Conservation (phyloP, 2,329 filamentous ascomycete genomes). For the Xylaria sp. region DNA sequence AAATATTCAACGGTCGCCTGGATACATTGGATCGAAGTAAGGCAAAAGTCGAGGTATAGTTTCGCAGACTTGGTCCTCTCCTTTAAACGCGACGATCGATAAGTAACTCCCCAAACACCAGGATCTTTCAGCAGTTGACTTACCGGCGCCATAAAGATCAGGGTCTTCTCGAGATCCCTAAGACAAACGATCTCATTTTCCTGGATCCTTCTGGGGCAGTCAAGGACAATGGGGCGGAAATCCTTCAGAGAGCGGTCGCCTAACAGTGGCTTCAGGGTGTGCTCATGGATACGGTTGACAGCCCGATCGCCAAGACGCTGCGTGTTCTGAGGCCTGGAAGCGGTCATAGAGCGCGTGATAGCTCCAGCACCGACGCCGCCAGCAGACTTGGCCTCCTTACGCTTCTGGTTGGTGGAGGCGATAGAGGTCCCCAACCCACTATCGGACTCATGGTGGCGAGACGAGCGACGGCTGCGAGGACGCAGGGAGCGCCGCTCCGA, state of each 20-base stretch:
- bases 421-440: conserved; percentile 87
- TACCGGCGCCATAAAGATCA: conserved; percentile 91
- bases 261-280: conserved; percentile 77
- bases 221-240: conserved; percentile 78
- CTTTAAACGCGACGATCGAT: conserved; percentile 74
- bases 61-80: conserved; percentile 72
- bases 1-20: conserved; percentile 86
- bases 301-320: conserved; percentile 69
- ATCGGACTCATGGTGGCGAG: conserved; percentile 75
- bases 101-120: conserved; percentile 65
- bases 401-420: conserved; percentile 60
- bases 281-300: conserved; percentile 76
- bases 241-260: conserved; percentile 72
- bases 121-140: conserved; percentile 64
- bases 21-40: conserved; percentile 86
- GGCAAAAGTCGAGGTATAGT: conserved; percentile 83
- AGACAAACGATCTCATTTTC: conserved; percentile 87
- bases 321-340: conserved; percentile 52
- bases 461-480: conserved; percentile 57
- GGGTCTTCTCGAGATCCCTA: conserved; percentile 89
- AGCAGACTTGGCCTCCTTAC: conserved; percentile 46
- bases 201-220: conserved; percentile 77
- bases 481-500: conserved; percentile 54
- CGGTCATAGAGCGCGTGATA: conserved; percentile 62
- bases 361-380: conserved; percentile 50